Percentiles rank a stretch among this genome's conserved stretches.
phyloP scores from a whole-genome alignment of 2,329 filamentous ascomycete genomes.

The Periglandula ipomoeae region DNA sequence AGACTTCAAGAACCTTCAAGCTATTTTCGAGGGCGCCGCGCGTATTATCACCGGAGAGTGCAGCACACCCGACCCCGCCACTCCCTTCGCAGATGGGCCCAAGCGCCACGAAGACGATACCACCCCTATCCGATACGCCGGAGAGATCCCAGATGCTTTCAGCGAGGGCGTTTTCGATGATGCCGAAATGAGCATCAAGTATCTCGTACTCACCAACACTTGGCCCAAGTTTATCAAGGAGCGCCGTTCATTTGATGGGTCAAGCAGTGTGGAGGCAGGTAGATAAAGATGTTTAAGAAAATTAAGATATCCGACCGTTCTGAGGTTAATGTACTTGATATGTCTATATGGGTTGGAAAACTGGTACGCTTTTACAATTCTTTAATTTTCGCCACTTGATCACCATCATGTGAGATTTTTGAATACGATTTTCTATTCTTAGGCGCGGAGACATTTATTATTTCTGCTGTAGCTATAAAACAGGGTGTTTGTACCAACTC shows the following conservation, averaged over 20 bases:
- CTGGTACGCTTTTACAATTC: neutral
- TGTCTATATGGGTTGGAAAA: neutral
- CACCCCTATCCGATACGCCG: constrained; percentile 25
- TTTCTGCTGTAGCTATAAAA: neutral
- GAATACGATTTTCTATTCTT: neutral
- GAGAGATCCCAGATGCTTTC: constrained; percentile 43
- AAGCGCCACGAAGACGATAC: constrained; percentile 14
- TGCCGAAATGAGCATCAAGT: constrained; percentile 53
- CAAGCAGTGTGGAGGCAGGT: constrained; percentile 9
- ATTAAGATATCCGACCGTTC: neutral
- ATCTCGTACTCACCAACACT: constrained; percentile 60
- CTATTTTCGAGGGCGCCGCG: constrained; percentile 47
- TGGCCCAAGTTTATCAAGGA: constrained; percentile 53
- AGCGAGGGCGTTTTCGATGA: constrained; percentile 47
- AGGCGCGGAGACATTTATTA: neutral
- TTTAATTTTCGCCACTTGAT: neutral
- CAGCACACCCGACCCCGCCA: constrained; percentile 29
- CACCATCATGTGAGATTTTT: neutral
- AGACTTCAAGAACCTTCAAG: constrained; percentile 44
- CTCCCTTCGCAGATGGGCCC: constrained; percentile 31
- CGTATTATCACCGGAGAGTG: constrained; percentile 32
- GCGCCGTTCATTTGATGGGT: constrained; percentile 22
- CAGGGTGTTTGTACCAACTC: neutral
- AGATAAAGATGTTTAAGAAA: neutral
- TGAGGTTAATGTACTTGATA: neutral